A percentile compares a stretch with the other conserved stretches of the same genome.
Conservation (phyloP, 257 asterid species). For the Solanum paucissectum region DNA sequence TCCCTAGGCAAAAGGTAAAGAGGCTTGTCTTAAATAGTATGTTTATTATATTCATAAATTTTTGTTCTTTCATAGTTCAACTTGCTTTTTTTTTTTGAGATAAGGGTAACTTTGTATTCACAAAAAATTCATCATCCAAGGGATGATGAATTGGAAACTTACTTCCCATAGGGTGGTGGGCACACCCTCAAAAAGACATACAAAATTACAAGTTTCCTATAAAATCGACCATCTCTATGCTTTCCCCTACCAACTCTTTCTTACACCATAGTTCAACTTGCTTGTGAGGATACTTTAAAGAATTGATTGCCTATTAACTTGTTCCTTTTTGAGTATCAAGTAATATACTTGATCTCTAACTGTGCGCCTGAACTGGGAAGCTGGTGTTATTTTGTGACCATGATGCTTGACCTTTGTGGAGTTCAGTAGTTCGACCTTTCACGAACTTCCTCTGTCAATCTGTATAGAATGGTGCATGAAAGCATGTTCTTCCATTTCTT, state of each 20-base stretch:
- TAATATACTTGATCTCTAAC: background rate
- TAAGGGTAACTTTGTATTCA: too few species aligned
- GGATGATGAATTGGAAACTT: too few species aligned
- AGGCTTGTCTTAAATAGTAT: background rate
- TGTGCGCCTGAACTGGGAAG: background rate
- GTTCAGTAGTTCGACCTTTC: background rate
- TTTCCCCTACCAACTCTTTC: too few species aligned
- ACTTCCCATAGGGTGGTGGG: too few species aligned
- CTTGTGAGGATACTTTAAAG: background rate
- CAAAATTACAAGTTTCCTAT: too few species aligned
- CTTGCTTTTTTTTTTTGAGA: background rate
- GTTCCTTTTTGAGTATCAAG: background rate
- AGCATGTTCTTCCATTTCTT: background rate
- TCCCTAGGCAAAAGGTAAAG: constrained; percentile 46
- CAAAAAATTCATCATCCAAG: too few species aligned
- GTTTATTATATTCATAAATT: background rate
- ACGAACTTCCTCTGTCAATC: background rate
- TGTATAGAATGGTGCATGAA: background rate
- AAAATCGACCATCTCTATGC: too few species aligned
- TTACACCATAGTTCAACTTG: background rate
- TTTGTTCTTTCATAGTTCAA: background rate
- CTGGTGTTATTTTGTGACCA: background rate
- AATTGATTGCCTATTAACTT: background rate
- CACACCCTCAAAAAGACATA: too few species aligned
- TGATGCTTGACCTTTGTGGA: background rate